Evolutionary conservation across 1,139 yeast species (phyloP).

Genomic region (Hyphopichia burtonii): DNA sequence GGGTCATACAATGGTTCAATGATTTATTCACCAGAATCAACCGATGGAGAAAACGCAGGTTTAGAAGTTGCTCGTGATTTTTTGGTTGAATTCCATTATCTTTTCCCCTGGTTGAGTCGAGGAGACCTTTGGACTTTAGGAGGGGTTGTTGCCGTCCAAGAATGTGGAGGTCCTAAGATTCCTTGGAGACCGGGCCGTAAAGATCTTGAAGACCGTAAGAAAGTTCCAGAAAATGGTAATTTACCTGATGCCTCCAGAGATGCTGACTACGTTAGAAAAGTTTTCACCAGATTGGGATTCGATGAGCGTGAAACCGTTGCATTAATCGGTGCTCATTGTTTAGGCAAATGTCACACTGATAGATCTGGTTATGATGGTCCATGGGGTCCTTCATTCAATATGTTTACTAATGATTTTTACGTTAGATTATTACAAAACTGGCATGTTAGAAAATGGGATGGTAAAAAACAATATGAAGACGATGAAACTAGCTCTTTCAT

Average conservation of each 20-base stretch:
- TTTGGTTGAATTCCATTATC: slow-evolving; percentile 55
- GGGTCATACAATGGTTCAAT: slow-evolving; percentile 88
- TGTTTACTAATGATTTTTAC: slow-evolving; percentile 81
- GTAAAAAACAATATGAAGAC: slow-evolving; percentile 77
- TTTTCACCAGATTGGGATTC: slow-evolving; percentile 72
- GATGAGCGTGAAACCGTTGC: slow-evolving; percentile 84
- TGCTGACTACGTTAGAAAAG: slow-evolving; percentile 63
- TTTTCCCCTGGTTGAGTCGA: slow-evolving; percentile 75
- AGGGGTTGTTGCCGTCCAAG: slow-evolving; percentile 86
- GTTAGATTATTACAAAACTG: slow-evolving; percentile 73
- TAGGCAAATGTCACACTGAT: slow-evolving; percentile 71
- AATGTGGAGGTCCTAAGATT: slow-evolving; percentile 81
- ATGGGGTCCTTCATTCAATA: slow-evolving; percentile 89
- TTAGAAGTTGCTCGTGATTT: slow-evolving; percentile 65
- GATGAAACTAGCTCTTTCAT: slow-evolving; percentile 70
- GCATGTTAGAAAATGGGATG: slow-evolving; percentile 73
- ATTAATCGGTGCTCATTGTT: slow-evolving; percentile 82
- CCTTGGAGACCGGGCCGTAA: slow-evolving; percentile 84
- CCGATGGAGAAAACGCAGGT: slow-evolving; percentile 76
- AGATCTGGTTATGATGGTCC: slow-evolving; percentile 86
- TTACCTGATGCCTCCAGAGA: slow-evolving; percentile 81
- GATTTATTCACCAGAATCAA: slow-evolving; percentile 63
- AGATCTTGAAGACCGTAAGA: slow-evolving; percentile 16
- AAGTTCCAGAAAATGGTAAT: slow-evolving; percentile 66
- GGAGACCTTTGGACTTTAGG: slow-evolving; percentile 90